Percentiles rank a stretch among this genome's conserved stretches.
Evolutionary conservation across 2,329 filamentous ascomycete species (phyloP).

Genomic region (Thyridium curvatum): DNA sequence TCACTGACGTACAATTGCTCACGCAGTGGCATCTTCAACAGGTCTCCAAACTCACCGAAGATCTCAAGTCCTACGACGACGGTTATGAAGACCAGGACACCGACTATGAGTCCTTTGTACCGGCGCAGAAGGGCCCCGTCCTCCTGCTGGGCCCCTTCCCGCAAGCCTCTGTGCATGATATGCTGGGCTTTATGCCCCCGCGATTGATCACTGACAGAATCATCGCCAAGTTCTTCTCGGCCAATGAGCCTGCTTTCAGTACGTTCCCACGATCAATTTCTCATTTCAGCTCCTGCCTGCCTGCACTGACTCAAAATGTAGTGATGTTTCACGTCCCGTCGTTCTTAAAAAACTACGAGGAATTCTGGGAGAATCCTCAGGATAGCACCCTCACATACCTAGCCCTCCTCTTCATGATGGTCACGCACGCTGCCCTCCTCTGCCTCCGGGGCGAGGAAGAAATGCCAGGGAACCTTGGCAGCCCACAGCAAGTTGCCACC

Average conservation of each 20-base stretch:
- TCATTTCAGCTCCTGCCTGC: too few relatives aligned
- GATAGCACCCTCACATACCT: constrained; percentile 16
- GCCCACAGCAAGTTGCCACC: constrained; percentile 11
- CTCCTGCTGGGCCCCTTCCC: constrained; percentile 17
- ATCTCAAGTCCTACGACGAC: constrained; percentile 14
- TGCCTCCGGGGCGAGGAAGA: constrained; percentile 12
- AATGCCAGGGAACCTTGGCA: constrained; percentile 12
- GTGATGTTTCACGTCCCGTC: constrained; percentile 21
- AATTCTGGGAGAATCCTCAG: constrained; percentile 19
- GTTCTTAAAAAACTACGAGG: constrained; percentile 18
- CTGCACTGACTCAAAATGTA: constrained; percentile 3
- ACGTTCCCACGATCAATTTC: too few relatives aligned
- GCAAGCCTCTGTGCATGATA: constrained; percentile 8
- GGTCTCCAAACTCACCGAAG: constrained; percentile 13
- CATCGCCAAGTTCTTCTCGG: constrained; percentile 19
- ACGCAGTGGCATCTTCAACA: constrained; percentile 2
- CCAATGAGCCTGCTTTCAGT: constrained; percentile 17
- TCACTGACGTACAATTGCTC: neutral
- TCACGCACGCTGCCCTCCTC: constrained; percentile 19
- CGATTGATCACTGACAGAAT: constrained; percentile 15
- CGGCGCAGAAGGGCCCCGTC: constrained; percentile 10
- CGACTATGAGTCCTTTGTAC: constrained; percentile 7
- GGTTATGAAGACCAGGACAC: constrained; percentile 4
- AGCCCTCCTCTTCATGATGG: constrained; percentile 23
- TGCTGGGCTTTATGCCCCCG: constrained; percentile 15